These are phyloP conservation scores for Strigomonas culicis DNA, from an alignment of 208 protist species.

Conservation along the genomic window DNA sequence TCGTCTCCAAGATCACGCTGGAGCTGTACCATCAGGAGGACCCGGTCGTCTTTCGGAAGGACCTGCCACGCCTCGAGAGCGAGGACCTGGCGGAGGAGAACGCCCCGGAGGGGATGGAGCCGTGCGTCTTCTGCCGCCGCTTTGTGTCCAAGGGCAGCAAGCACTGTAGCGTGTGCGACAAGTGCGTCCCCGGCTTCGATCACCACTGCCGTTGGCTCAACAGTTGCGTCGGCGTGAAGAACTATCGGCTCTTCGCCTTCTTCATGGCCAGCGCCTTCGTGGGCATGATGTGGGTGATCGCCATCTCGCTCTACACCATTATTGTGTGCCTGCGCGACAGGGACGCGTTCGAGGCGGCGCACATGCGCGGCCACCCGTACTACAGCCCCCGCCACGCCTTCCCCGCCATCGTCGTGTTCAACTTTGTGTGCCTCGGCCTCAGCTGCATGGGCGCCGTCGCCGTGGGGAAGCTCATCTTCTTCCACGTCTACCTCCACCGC, in stretches of 20 bases:
- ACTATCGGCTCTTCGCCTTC: constrained; percentile 72
- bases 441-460: constrained; percentile 27
- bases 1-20: constrained; percentile 55
- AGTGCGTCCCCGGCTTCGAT: constrained; percentile 89
- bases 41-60: constrained; percentile 51
- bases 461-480: constrained; percentile 70
- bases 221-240: constrained; percentile 75
- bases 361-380: constrained; percentile 44
- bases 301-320: constrained; percentile 63
- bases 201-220: constrained; percentile 93
- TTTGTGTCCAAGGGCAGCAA: constrained; percentile 72
- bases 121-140: constrained; percentile 80
- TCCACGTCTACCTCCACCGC: constrained; percentile 66
- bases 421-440: constrained; percentile 45
- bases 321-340: constrained; percentile 35
- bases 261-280: constrained; percentile 71
- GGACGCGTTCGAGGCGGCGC: constrained; percentile 29
- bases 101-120: constrained; percentile 40
- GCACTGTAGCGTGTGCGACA: constrained; percentile 90
- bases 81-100: constrained; percentile 39
- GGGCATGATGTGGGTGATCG: constrained; percentile 54
- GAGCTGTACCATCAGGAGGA: constrained; percentile 73
- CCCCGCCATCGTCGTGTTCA: constrained; percentile 51
- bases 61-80: constrained; percentile 47
- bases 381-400: constrained; percentile 36